Percentiles rank a stretch among this genome's conserved stretches.
phyloP scores from a whole-genome alignment of 2,329 filamentous ascomycete species.

The Emmonsiellopsis sp. region DNA sequence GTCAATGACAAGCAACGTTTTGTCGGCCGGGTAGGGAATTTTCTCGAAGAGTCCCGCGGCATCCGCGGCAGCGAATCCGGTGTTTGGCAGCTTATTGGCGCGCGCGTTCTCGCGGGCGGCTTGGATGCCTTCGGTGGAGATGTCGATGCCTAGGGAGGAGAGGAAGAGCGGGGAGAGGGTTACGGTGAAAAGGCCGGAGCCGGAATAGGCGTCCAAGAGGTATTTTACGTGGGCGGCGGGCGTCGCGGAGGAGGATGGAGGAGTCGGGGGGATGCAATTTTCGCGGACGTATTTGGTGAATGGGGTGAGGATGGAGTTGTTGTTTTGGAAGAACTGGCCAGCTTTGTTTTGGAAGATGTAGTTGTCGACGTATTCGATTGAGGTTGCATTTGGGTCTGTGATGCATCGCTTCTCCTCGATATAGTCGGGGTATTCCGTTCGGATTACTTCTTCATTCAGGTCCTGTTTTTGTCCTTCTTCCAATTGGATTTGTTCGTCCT shows the following conservation, averaged over 20 bases:
- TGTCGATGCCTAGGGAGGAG: constrained; percentile 81
- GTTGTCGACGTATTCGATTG: constrained; percentile 78
- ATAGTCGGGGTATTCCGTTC: constrained; percentile 48
- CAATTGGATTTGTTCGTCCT: constrained; percentile 11
- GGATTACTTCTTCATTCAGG: constrained; percentile 37
- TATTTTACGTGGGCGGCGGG: constrained; percentile 54
- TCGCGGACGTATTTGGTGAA: constrained; percentile 84
- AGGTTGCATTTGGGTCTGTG: constrained; percentile 71
- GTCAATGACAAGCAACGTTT: constrained; percentile 91
- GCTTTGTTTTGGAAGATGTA: constrained; percentile 86
- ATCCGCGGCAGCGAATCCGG: constrained; percentile 81
- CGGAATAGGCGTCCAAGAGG: constrained; percentile 95
- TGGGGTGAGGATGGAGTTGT: constrained; percentile 85
- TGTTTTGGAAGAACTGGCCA: constrained; percentile 97
- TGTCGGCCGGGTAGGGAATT: constrained; percentile 62
- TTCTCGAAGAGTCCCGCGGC: constrained; percentile 72
- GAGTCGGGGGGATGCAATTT: constrained; percentile 54
- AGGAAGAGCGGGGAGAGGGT: constrained; percentile 74
- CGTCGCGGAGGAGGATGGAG: constrained; percentile 15
- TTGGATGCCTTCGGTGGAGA: constrained; percentile 66
- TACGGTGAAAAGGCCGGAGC: constrained; percentile 93
- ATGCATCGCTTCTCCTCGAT: constrained; percentile 80
- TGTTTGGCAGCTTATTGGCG: constrained; percentile 66
- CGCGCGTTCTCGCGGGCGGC: constrained; percentile 70
- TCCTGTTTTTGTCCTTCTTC: constrained; percentile 18